Evolutionary conservation across 164 flowering plant species (phyloP).

Genomic region (Stephania cephalantha): DNA sequence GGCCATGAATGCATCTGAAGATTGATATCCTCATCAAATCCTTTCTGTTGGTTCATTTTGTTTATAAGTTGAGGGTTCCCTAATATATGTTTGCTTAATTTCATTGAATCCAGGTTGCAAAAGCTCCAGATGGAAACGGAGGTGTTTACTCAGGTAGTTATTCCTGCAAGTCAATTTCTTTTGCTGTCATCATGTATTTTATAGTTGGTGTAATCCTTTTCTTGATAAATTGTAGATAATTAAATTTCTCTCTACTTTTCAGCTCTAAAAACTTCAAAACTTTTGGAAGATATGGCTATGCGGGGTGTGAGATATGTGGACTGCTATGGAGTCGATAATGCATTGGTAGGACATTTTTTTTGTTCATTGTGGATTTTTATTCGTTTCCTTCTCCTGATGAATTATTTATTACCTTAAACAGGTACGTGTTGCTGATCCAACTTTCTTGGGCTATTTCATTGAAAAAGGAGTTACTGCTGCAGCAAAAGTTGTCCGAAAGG

Average conservation of each 20-base stretch:
- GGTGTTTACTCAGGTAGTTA: conserved; percentile 85
- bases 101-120: conserved; percentile 67
- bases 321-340: conserved; percentile 98
- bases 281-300: conserved; percentile 88
- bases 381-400: conserved; percentile 6
- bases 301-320: conserved; percentile 83
- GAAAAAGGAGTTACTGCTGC: conserved; percentile 88
- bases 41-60: neutral
- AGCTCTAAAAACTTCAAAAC: conserved; percentile 75
- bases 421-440: conserved; percentile 98
- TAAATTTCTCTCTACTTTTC: conserved; percentile 14
- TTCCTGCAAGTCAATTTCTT: neutral
- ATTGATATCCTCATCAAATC: neutral
- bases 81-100: conserved; percentile 5
- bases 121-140: conserved; percentile 99
- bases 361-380: neutral
- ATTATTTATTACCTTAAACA: conserved; percentile 26
- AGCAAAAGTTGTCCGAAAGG: conserved; percentile 99
- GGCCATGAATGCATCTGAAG: neutral
- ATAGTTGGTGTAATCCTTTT: neutral
- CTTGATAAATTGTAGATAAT: neutral
- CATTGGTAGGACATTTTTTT: conserved; percentile 49
- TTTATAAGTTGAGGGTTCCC: neutral
- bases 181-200: neutral
- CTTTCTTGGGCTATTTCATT: conserved; percentile 90